Percentiles rank a stretch among this genome's conserved stretches.
Conservation (phyloP, 2,329 filamentous ascomycete genomes). For the Epicoccum sorghinum region DNA sequence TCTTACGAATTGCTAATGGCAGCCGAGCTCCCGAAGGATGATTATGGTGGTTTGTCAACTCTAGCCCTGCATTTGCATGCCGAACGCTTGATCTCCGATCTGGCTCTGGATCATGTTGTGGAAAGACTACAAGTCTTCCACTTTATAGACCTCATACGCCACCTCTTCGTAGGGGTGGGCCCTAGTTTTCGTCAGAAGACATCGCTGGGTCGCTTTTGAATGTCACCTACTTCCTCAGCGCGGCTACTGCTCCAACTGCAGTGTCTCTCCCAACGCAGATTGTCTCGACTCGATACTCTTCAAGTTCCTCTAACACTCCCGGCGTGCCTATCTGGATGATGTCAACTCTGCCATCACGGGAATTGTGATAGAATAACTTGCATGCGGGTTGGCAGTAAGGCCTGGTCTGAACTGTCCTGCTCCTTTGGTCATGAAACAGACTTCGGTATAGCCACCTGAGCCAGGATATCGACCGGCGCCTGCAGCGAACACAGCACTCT, state of each 20-base stretch:
- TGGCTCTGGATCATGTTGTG: no score
- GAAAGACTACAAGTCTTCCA: conserved; percentile 50
- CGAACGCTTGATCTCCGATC: no score
- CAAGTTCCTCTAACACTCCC: conserved; percentile 63
- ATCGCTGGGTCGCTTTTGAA: not conserved
- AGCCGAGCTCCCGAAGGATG: no score
- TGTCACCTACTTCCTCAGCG: conserved; percentile 64
- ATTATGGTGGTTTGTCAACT: no score
- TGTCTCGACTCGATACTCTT: conserved; percentile 68
- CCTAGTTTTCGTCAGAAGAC: conserved; percentile 29
- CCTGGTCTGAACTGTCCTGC: conserved; percentile 71
- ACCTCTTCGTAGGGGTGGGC: conserved; percentile 55
- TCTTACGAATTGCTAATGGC: no score
- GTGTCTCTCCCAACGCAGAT: conserved; percentile 66
- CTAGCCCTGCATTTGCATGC: no score
- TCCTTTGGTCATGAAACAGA: conserved; percentile 55
- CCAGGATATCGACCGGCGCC: conserved; percentile 54
- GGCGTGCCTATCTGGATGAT: conserved; percentile 58
- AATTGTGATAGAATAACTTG: conserved; percentile 7
- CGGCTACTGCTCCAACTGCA: conserved; percentile 63
- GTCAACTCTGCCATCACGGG: not conserved
- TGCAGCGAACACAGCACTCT: conserved; percentile 54
- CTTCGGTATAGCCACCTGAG: conserved; percentile 51
- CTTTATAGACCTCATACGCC: conserved; percentile 54
- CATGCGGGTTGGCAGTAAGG: conserved; percentile 64